Conservation (phyloP, 2,329 filamentous ascomycete genomes). For the Chaetomium strumarium region DNA sequence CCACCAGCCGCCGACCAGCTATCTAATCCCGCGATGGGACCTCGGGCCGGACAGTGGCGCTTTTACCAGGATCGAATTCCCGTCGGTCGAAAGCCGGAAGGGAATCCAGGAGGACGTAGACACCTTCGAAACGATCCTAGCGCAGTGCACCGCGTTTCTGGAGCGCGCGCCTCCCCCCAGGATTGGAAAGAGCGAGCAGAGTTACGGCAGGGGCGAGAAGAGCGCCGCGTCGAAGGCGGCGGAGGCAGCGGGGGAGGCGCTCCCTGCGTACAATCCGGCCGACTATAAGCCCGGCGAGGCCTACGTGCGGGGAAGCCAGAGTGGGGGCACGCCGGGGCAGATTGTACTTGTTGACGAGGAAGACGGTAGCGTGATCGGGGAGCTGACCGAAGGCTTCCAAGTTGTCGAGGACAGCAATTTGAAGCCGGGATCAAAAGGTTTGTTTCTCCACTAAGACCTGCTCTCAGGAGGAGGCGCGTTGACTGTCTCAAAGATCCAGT, state of each 20-base stretch:
- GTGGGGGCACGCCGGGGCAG: constrained; percentile 58
- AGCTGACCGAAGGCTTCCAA: constrained; percentile 76
- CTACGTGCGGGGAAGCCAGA: constrained; percentile 61
- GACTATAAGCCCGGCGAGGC: constrained; percentile 74
- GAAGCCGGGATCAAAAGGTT: constrained; percentile 87
- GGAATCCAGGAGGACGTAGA: constrained; percentile 87
- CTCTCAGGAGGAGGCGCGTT: background rate
- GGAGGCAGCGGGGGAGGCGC: constrained; percentile 33
- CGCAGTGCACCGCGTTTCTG: constrained; percentile 94
- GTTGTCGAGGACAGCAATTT: constrained; percentile 71
- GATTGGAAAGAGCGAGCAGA: constrained; percentile 29
- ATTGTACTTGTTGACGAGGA: constrained; percentile 95
- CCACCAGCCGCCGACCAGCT: constrained; percentile 86
- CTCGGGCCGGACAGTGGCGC: constrained; percentile 80
- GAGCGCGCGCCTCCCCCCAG: constrained; percentile 68
- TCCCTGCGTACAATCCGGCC: constrained; percentile 71
- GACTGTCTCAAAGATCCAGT: constrained; percentile 58
- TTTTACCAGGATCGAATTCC: constrained; percentile 92
- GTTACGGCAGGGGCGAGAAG: constrained; percentile 21
- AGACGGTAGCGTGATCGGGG: constrained; percentile 89
- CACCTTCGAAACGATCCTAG: constrained; percentile 94
- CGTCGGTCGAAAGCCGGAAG: constrained; percentile 60
- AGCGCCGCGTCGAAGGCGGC: constrained; percentile 24
- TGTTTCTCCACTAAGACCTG: constrained; percentile 23
- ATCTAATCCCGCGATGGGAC: constrained; percentile 93